phyloP scores from a whole-genome alignment of 225 moss, liverwort and hornwort genomes.

The Sphagnum tenellum region DNA sequence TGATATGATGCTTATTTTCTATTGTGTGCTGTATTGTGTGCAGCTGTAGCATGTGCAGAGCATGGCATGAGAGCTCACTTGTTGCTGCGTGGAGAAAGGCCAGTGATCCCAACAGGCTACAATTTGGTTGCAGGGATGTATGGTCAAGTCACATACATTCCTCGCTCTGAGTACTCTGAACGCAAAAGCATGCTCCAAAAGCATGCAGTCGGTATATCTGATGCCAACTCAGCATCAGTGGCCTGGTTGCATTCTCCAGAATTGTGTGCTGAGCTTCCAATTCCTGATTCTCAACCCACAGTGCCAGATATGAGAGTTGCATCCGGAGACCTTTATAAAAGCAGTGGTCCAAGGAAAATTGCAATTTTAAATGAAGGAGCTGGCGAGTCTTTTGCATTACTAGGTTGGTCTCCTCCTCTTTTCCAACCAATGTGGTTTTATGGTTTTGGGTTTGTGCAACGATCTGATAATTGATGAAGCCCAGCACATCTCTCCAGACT shows the following conservation, averaged over 20 bases:
- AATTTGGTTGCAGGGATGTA: slow-evolving; percentile 82
- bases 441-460: too few relatives aligned
- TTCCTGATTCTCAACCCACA: neutral
- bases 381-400: slow-evolving; percentile 65
- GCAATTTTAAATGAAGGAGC: slow-evolving; percentile 82
- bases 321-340: slow-evolving; percentile 1
- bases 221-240: slow-evolving; percentile 36
- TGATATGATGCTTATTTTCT: too few relatives aligned
- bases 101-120: slow-evolving; percentile 69
- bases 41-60: slow-evolving; percentile 85
- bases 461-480: too few relatives aligned
- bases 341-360: slow-evolving; percentile 27
- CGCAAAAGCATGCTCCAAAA: slow-evolving; percentile 57
- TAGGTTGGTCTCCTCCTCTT: slow-evolving; percentile 25
- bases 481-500: too few relatives aligned
- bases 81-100: slow-evolving; percentile 80
- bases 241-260: slow-evolving; percentile 21
- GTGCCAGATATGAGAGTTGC: neutral
- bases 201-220: slow-evolving; percentile 36
- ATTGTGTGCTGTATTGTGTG: slow-evolving; percentile 1
- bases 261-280: neutral
- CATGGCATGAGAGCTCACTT: slow-evolving; percentile 72
- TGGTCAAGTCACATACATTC: slow-evolving; percentile 53
- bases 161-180: slow-evolving; percentile 70
- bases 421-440: too few relatives aligned